Conservation (phyloP, 129 eudicot species). For the Flaveria robusta region DNA sequence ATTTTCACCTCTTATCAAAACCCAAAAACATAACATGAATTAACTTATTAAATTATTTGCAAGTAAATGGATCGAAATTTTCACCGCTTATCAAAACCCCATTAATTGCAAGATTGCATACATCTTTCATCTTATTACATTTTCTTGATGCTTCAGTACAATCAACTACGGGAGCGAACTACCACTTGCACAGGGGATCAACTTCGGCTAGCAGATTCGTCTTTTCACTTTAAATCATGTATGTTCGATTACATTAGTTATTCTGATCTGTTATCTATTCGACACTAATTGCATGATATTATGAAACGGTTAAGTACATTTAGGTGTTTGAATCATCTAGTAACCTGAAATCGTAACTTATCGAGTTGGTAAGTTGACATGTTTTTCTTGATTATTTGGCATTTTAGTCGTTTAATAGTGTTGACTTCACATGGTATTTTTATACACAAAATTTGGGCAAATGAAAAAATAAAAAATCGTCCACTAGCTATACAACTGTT, state of each 20-base stretch:
- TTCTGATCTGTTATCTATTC: background rate
- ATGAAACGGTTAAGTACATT: background rate
- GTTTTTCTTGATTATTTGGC: background rate
- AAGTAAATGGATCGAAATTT: too few relatives aligned
- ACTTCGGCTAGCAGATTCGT: constrained; percentile 59
- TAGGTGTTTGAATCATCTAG: background rate
- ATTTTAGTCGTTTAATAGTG: background rate
- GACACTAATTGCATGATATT: background rate
- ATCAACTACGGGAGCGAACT: constrained; percentile 88
- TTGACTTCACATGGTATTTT: background rate
- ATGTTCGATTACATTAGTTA: background rate
- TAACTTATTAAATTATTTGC: too few relatives aligned
- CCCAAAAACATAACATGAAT: too few relatives aligned
- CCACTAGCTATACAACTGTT: too few relatives aligned
- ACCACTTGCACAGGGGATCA: constrained; percentile 95
- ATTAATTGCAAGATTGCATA: too few relatives aligned
- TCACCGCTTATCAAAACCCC: too few relatives aligned
- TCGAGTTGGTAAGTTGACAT: background rate
- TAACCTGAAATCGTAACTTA: background rate
- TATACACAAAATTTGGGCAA: too few relatives aligned
- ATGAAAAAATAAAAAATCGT: too few relatives aligned
- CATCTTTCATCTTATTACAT: background rate
- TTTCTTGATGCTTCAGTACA: constrained; percentile 48
- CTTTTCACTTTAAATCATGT: background rate
- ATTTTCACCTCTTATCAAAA: too few relatives aligned